These are phyloP conservation scores for Plantago coronopus DNA, from an alignment of 305 asterid genomes.

Conservation along the genomic window DNA sequence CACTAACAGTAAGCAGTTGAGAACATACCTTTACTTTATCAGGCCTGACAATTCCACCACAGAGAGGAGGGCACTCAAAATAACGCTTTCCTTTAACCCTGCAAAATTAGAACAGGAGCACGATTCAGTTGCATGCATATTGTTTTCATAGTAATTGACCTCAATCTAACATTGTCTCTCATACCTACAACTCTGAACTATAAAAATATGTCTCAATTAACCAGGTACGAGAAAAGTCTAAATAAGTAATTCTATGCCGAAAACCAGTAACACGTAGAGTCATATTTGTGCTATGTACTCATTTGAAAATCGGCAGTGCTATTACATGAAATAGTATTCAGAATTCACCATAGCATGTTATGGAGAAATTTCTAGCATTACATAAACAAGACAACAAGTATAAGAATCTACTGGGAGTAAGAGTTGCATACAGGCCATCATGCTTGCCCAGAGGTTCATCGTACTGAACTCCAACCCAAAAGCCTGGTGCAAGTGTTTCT, in stretches of 20 bases:
- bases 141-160: not conserved
- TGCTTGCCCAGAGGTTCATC: constrained; percentile 96
- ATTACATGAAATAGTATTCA: not conserved
- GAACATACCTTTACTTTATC: constrained; percentile 81
- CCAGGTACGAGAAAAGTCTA: not conserved
- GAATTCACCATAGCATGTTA: not conserved
- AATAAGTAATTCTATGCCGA: not conserved
- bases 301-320: not conserved
- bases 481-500: constrained; percentile 84
- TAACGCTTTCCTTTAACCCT: constrained; percentile 90
- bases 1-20: not conserved
- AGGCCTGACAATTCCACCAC: constrained; percentile 86
- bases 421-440: constrained; percentile 75
- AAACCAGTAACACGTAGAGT: too few species aligned
- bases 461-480: constrained; percentile 86
- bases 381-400: not conserved
- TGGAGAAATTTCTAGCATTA: not conserved
- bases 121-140: constrained; percentile 9
- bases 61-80: constrained; percentile 78
- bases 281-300: not conserved
- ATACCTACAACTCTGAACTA: not conserved
- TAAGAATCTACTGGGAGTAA: constrained; percentile 5
- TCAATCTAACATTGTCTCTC: not conserved
- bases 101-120: constrained; percentile 20
- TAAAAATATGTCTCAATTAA: not conserved